phyloP scores from a whole-genome alignment of 169 alveolate species.

The Cryptosporidium sp. region DNA sequence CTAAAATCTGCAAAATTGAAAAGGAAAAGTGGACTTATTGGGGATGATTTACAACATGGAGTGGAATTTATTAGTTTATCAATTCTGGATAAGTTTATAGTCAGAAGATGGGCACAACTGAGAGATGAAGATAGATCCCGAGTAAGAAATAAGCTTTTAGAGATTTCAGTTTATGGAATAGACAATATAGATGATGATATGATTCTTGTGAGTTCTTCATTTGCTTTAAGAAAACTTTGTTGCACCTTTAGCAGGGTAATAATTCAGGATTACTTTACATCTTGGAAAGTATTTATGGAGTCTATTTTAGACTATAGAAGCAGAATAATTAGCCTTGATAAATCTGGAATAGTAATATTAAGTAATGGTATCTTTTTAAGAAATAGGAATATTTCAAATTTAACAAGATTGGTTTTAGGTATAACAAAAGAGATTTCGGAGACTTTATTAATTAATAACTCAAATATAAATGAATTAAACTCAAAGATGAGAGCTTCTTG shows the following conservation, averaged over 20 bases:
- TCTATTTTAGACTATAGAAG: slow-evolving; percentile 11
- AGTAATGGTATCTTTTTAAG: neutral
- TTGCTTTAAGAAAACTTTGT: slow-evolving; percentile 24
- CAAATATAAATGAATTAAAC: slow-evolving; percentile 10
- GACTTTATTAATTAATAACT: neutral
- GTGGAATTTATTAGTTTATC: slow-evolving; percentile 21
- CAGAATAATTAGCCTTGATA: neutral
- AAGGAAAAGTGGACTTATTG: neutral
- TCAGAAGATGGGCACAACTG: neutral
- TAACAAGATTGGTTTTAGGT: slow-evolving; percentile 40
- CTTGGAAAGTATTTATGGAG: slow-evolving; percentile 30
- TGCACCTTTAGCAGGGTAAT: slow-evolving; percentile 21
- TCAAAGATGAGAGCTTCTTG: slow-evolving; percentile 27
- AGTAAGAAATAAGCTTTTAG: slow-evolving; percentile 29
- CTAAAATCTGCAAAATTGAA: slow-evolving; percentile 11
- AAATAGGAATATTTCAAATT: neutral
- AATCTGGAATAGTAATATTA: neutral
- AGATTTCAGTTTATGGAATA: neutral
- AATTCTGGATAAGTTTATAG: slow-evolving; percentile 23
- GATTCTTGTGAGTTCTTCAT: neutral
- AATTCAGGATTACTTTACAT: slow-evolving; percentile 19
- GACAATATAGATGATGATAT: slow-evolving; percentile 1
- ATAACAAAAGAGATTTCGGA: slow-evolving; percentile 39
- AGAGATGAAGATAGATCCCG: neutral
- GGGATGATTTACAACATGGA: neutral